Conservation (phyloP, 2,329 filamentous ascomycete genomes). For the Cladophialophora psammophila region DNA sequence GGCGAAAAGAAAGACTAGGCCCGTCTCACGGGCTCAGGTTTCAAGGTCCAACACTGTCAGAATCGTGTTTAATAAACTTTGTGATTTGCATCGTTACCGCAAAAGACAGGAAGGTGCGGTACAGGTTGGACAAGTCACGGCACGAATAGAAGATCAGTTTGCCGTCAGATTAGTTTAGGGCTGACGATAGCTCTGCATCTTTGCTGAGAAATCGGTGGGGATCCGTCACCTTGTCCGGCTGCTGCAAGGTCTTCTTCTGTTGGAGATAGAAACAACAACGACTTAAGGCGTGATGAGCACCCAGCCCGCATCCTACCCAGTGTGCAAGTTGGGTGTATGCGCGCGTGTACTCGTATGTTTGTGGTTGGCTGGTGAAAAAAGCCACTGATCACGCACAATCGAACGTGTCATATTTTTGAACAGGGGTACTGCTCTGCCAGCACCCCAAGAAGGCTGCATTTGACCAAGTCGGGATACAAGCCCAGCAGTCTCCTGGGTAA, state of each 20-base stretch:
- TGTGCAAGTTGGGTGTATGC: background rate
- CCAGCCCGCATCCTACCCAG: background rate
- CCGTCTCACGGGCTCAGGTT: background rate
- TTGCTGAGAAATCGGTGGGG: slow-evolving; percentile 1
- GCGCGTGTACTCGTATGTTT: too few species aligned
- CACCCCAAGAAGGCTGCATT: background rate
- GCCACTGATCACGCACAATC: slow-evolving; percentile 9
- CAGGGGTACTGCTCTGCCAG: background rate
- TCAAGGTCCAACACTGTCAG: background rate
- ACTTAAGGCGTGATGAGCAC: background rate
- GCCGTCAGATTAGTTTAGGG: slow-evolving; percentile 1
- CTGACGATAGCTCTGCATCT: slow-evolving; percentile 1
- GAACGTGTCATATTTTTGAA: slow-evolving; percentile 13
- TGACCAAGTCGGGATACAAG: background rate
- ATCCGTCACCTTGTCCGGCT: slow-evolving; percentile 2
- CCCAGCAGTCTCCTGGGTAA: too few species aligned
- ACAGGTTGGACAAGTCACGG: background rate
- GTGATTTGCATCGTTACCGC: background rate
- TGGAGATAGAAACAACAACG: background rate
- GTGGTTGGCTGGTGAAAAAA: background rate
- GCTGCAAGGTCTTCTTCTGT: background rate
- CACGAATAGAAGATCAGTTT: background rate
- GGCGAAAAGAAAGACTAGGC: background rate
- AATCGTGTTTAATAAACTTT: background rate
- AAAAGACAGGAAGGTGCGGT: background rate